Base-by-base conservation (phyloP, 768 basidiomycete genomes). In the Phaffia australis region DNA sequence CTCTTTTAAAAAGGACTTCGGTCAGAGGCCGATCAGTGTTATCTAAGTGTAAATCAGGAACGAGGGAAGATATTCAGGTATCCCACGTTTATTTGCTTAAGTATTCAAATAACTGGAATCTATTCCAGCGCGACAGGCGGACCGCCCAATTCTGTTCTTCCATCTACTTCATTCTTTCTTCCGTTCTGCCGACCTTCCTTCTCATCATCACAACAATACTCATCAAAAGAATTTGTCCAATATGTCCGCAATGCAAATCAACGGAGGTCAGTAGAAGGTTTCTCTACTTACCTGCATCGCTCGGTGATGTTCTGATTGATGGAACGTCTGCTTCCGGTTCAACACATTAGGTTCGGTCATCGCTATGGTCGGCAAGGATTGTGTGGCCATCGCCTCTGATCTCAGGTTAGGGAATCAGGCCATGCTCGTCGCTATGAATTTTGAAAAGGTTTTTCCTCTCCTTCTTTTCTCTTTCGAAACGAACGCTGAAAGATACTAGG, bases 321-420 rank as follows among this genome's bases (percentile, higher is more conserved):
- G 16, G 29, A n/a, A 21, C 54, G 25, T 6, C 5, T 27, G 6
- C 35, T n/a, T 50, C 29, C 48, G 16, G 7, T 0, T 29, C 50
- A 19, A 19, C n/a, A 11, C 30, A 42, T 48, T 29, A 69, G 95
- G 95, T 79, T 95, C 93, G 79, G 89, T 94, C 73, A 83, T 99
- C 78, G 95, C 95, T 80, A 99, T 99, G 95, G 87, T 87, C 68
- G 95, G 95, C 70, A 97, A 98, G 79, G 87, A 91, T 72, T 99
- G 95, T 77, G 95, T 99, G 59, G 95, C 95, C 62, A 98, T 98
- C 78, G 95, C 94, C 30, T 90, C 87, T 63, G 95, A 99, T 79
- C 75, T 94, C 71, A 84, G 94, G 70, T 79, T 98, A 63, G 95
- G 95, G 68, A 88, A 86, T 70, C 87, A 91, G 75, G 83, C 88